phyloP scores from a whole-genome alignment of 2,329 filamentous ascomycete species.

The Cladosporium halotolerans region DNA sequence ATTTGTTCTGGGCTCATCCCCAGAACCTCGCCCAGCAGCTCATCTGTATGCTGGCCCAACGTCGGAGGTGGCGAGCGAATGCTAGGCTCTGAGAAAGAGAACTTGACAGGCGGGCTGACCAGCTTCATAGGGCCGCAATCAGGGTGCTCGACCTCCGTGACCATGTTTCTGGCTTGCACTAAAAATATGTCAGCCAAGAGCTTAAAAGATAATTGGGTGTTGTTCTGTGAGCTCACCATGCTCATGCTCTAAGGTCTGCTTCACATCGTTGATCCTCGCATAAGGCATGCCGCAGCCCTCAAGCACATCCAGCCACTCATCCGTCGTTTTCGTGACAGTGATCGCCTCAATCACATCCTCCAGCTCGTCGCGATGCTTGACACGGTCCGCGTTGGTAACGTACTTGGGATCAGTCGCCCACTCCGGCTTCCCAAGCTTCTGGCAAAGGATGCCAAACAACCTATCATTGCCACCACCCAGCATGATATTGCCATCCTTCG shows the following conservation, averaged over 20 bases:
- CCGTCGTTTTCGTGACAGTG: constrained; percentile 70
- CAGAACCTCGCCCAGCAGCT: constrained; percentile 61
- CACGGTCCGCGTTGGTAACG: constrained; percentile 53
- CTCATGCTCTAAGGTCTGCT: constrained; percentile 72
- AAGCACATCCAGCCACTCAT: constrained; percentile 79
- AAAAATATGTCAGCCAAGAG: not conserved
- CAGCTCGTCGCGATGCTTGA: constrained; percentile 66
- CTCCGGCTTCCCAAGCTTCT: constrained; percentile 51
- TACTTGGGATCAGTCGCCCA: constrained; percentile 54
- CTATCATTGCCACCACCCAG: constrained; percentile 60
- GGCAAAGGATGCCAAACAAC: constrained; percentile 55
- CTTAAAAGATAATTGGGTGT: not conserved
- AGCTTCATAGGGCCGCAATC: constrained; percentile 80
- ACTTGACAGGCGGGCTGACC: constrained; percentile 92
- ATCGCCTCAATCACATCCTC: constrained; percentile 72
- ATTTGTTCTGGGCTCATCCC: constrained; percentile 57
- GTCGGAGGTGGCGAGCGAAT: constrained; percentile 75
- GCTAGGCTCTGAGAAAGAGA: constrained; percentile 71
- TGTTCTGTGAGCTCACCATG: constrained; percentile 55
- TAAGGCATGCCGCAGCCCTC: constrained; percentile 94
- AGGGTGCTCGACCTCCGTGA: constrained; percentile 77
- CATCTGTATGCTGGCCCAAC: constrained; percentile 79
- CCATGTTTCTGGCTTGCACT: constrained; percentile 76
- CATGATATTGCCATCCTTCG: constrained; percentile 56
- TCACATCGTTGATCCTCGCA: constrained; percentile 88